Evolutionary conservation across 2,329 filamentous ascomycete species (phyloP).

Genomic region (Neofusicoccum laricinum): DNA sequence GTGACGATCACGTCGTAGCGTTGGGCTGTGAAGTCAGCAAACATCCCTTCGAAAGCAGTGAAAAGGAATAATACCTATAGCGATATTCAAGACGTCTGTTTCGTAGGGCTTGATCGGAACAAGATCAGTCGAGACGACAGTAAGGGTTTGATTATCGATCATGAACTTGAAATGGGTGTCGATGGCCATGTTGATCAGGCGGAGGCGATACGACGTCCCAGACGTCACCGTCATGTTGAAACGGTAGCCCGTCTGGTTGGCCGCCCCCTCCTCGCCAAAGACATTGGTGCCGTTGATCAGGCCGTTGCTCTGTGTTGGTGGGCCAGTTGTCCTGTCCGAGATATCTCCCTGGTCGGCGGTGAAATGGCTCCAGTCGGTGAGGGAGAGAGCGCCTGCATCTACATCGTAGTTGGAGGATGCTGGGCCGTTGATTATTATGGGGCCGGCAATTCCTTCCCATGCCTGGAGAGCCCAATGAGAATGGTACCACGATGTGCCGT

Average conservation of each 20-base stretch:
- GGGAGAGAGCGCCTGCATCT: conserved; percentile 36
- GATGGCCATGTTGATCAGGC: conserved; percentile 55
- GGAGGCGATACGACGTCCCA: conserved; percentile 55
- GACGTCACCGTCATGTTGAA: conserved; percentile 36
- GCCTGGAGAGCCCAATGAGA: conserved; percentile 29
- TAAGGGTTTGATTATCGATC: conserved; percentile 40
- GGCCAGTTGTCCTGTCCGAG: background rate
- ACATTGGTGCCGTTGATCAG: conserved; percentile 47
- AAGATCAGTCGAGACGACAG: conserved; percentile 44
- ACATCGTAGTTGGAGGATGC: conserved; percentile 38
- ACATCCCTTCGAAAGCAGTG: too few relatives aligned
- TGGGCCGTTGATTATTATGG: conserved; percentile 38
- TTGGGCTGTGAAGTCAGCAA: conserved; percentile 20
- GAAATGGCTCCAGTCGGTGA: conserved; percentile 38
- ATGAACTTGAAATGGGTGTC: conserved; percentile 32
- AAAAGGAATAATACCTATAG: conserved; percentile 21
- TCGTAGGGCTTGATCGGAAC: conserved; percentile 38
- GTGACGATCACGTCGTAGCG: conserved; percentile 40
- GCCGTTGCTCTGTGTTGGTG: conserved; percentile 41
- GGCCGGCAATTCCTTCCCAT: conserved; percentile 33
- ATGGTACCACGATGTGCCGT: conserved; percentile 32
- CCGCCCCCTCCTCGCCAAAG: conserved; percentile 3
- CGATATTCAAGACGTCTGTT: conserved; percentile 33
- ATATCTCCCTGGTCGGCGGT: conserved; percentile 10
- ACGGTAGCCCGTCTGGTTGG: conserved; percentile 20